phyloP scores from a whole-genome alignment of 441 rosid genomes.

The Pelargonium cotyledonis region DNA sequence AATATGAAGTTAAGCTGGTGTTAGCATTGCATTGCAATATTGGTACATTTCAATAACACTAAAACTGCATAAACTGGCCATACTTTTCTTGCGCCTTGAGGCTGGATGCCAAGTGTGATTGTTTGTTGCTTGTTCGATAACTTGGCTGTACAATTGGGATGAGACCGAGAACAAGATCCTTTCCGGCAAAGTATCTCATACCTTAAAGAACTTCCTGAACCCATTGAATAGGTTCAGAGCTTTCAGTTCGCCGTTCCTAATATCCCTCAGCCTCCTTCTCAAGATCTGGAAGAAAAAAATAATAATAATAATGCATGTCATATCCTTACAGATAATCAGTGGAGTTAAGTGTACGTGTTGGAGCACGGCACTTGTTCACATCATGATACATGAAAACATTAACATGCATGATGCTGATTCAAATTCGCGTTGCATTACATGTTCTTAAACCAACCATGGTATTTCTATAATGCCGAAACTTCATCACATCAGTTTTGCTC shows the following conservation, averaged over 20 bases:
- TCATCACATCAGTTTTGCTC: background rate
- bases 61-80: background rate
- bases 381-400: background rate
- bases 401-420: background rate
- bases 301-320: background rate
- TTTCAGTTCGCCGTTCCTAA: conserved; percentile 79
- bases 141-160: background rate
- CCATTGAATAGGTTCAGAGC: conserved; percentile 67
- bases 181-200: conserved; percentile 12
- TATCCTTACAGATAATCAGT: background rate
- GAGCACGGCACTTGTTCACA: background rate
- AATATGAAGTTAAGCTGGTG: no score
- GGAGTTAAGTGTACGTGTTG: background rate
- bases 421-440: no score
- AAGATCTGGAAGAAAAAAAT: conserved; percentile 44
- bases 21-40: background rate
- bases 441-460: background rate
- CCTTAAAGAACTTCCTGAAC: conserved; percentile 60
- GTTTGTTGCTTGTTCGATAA: background rate
- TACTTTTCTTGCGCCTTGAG: background rate
- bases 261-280: conserved; percentile 78
- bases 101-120: background rate
- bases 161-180: background rate
- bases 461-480: background rate
- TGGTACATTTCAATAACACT: background rate